These are phyloP conservation scores for Orbilia ellipsospora DNA, from an alignment of 2,329 filamentous ascomycete genomes.

Conservation along the genomic window DNA sequence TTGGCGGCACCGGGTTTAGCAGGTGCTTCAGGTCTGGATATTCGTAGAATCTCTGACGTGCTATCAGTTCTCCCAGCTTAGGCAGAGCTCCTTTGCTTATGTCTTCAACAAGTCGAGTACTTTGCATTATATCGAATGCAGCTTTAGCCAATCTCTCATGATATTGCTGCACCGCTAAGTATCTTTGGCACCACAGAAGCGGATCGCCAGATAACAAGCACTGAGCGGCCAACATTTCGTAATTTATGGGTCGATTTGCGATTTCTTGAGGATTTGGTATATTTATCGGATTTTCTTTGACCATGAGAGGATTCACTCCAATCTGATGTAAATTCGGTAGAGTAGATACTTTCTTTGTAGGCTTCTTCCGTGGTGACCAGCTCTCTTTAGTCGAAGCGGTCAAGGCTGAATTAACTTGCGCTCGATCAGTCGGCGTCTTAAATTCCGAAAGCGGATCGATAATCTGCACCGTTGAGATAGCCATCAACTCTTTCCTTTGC, in stretches of 20 bases:
- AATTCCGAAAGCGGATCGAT: too few species aligned
- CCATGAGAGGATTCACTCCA: too few species aligned
- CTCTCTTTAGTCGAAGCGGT: too few species aligned
- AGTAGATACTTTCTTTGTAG: too few species aligned
- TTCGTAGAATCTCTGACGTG: not conserved
- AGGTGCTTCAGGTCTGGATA: too few species aligned
- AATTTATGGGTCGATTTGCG: constrained; percentile 2
- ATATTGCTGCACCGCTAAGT: not conserved
- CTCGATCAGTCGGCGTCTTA: too few species aligned
- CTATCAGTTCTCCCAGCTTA: not conserved
- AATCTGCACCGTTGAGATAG: too few species aligned
- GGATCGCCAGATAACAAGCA: constrained; percentile 4
- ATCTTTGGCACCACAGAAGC: constrained; percentile 1
- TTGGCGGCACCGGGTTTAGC: too few species aligned
- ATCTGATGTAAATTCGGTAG: too few species aligned
- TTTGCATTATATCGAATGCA: not conserved
- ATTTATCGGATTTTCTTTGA: not conserved
- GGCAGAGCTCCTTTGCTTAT: not conserved
- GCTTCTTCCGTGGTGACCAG: too few species aligned
- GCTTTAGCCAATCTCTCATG: constrained; percentile 3
- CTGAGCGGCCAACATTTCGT: not conserved
- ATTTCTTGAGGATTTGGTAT: not conserved
- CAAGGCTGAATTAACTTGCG: too few species aligned
- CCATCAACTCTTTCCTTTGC: not conserved
- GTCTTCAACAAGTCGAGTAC: too few species aligned